These are phyloP conservation scores for Metschnikowia shivogae DNA, from an alignment of 805 yeast genomes.

Conservation along the genomic window DNA sequence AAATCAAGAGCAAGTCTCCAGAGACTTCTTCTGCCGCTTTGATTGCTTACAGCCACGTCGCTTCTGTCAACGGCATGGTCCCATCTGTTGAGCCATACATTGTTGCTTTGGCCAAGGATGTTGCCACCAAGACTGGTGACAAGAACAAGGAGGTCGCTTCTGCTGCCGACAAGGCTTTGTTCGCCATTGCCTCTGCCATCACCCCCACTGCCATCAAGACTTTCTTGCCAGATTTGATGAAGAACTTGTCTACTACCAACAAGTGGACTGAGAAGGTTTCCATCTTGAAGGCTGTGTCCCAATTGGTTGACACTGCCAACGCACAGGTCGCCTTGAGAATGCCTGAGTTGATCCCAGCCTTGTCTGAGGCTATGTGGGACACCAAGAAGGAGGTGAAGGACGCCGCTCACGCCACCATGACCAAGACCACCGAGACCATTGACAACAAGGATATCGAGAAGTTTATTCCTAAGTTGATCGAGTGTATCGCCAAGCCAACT, in stretches of 20 bases:
- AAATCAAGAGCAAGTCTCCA: constrained; percentile 71
- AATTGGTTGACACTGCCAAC: constrained; percentile 90
- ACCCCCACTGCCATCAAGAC: constrained; percentile 94
- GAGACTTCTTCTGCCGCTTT: constrained; percentile 69
- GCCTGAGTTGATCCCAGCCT: constrained; percentile 98
- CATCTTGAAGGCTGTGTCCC: constrained; percentile 76
- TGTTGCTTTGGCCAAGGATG: constrained; percentile 67
- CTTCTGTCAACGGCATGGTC: constrained; percentile 69
- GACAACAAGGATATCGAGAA: constrained; percentile 99
- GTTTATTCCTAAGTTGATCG: constrained; percentile 96
- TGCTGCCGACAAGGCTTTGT: constrained; percentile 71
- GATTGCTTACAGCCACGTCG: constrained; percentile 80
- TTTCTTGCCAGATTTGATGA: constrained; percentile 74
- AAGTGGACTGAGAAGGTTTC: constrained; percentile 99
- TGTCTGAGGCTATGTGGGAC: constrained; percentile 99
- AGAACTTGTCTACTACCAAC: constrained; percentile 63
- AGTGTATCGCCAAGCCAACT: constrained; percentile 94
- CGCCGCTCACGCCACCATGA: constrained; percentile 93
- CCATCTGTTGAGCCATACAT: constrained; percentile 96
- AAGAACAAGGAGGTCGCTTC: constrained; percentile 73
- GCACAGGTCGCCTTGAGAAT: constrained; percentile 96
- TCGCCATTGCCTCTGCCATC: constrained; percentile 72
- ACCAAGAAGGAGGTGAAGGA: constrained; percentile 97
- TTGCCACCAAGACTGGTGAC: constrained; percentile 83
- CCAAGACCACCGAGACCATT: constrained; percentile 94